Conservation (phyloP, 2,329 filamentous ascomycete genomes). For the Didymella keratinophila region DNA sequence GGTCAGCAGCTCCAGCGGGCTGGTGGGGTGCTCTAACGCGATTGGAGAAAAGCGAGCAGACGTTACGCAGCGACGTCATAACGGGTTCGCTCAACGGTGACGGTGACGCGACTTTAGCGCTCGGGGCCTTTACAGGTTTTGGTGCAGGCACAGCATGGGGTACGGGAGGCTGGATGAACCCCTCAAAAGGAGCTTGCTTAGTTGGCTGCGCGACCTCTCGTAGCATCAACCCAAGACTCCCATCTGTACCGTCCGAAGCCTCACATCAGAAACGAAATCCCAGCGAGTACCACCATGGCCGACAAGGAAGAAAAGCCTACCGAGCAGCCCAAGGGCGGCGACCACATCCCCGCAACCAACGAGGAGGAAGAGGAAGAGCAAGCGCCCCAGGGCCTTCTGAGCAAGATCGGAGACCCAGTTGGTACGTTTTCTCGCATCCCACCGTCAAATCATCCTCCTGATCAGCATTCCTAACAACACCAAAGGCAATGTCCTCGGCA, state of each 20-base stretch:
- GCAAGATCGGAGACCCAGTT: conserved; percentile 42
- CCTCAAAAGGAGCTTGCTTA: too few relatives aligned
- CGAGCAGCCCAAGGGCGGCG: conserved; percentile 29
- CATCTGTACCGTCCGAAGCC: too few relatives aligned
- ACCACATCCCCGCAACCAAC: conserved; percentile 39
- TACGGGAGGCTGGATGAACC: not conserved
- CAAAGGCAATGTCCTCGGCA: conserved; percentile 50
- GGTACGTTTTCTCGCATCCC: conserved; percentile 30
- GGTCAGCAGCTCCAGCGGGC: too few relatives aligned
- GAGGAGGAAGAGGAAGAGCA: conserved; percentile 32
- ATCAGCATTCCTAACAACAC: conserved; percentile 1
- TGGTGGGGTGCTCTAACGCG: not conserved
- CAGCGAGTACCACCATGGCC: conserved; percentile 14
- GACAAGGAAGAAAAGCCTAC: conserved; percentile 21
- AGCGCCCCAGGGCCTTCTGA: conserved; percentile 39
- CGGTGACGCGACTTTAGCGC: conserved; percentile 7
- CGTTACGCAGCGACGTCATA: conserved; percentile 9
- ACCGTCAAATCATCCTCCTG: too few relatives aligned
- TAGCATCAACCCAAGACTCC: not conserved
- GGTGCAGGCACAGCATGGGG: not conserved
- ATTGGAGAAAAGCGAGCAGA: not conserved
- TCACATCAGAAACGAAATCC: too few relatives aligned
- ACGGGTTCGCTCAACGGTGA: conserved; percentile 3
- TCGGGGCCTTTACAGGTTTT: too few relatives aligned
- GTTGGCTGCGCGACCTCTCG: too few relatives aligned